These are phyloP conservation scores for Cyberlindnera japonica DNA, from an alignment of 805 yeast species.

Conservation along the genomic window DNA sequence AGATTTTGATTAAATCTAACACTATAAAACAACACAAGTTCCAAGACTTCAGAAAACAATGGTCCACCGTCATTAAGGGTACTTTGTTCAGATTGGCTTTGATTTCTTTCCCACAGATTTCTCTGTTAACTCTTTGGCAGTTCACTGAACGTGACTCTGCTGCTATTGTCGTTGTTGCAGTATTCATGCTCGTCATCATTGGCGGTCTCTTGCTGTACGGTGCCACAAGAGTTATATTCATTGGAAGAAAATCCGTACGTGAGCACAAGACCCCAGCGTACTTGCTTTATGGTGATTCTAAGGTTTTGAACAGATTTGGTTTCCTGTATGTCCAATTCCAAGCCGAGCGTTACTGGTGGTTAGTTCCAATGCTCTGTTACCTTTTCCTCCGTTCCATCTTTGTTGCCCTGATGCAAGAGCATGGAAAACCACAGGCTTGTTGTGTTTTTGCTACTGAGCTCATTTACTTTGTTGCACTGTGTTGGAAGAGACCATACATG, in stretches of 20 bases:
- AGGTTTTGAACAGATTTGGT: constrained; percentile 81
- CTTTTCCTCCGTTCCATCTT: constrained; percentile 71
- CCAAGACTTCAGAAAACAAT: constrained; percentile 72
- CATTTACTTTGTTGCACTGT: constrained; percentile 57
- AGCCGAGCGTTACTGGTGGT: constrained; percentile 84
- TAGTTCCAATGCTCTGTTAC: constrained; percentile 60
- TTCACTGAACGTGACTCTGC: constrained; percentile 78
- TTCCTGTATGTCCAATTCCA: constrained; percentile 88
- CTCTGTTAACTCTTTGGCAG: constrained; percentile 85
- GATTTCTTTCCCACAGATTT: constrained; percentile 84
- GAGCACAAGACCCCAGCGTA: constrained; percentile 91
- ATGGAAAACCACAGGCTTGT: constrained; percentile 81
- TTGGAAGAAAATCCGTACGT: constrained; percentile 67
- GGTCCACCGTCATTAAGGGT: constrained; percentile 86
- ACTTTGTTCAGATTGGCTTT: constrained; percentile 77
- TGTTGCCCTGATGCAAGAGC: constrained; percentile 78
- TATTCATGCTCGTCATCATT: constrained; percentile 57
- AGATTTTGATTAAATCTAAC: constrained; percentile 54
- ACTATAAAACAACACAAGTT: constrained; percentile 60
- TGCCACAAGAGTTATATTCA: constrained; percentile 62
- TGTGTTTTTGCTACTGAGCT: constrained; percentile 74
- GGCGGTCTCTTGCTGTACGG: constrained; percentile 66
- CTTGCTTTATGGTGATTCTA: constrained; percentile 78
- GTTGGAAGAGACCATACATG: constrained; percentile 83
- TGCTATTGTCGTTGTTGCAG: constrained; percentile 79